These are phyloP conservation scores for Sclerotinia trifoliorum DNA, from an alignment of 2,329 filamentous ascomycete species.

Conservation along the genomic window DNA sequence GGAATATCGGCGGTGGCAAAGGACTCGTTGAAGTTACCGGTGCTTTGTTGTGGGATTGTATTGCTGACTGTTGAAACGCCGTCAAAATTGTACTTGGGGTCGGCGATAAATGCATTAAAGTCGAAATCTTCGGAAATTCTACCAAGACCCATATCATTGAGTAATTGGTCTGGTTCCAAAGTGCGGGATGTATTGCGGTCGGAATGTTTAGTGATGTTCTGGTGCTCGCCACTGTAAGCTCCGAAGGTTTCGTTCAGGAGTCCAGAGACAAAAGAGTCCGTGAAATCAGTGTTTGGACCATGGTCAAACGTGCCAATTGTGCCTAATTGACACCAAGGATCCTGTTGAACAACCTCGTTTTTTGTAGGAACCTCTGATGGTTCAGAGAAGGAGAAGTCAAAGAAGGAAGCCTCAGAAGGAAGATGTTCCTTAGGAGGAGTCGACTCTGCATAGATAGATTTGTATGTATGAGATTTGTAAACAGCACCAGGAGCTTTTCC, in stretches of 20 bases:
- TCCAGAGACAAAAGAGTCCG: background rate
- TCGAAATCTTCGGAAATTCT: background rate
- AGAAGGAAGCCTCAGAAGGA: background rate
- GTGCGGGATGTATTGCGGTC: background rate
- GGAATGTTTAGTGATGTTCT: background rate
- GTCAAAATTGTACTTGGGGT: too few species aligned
- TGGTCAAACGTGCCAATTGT: background rate
- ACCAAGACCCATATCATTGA: background rate
- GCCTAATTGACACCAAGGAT: background rate
- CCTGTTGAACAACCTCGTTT: background rate
- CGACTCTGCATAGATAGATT: constrained; percentile 7
- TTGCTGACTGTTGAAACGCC: background rate
- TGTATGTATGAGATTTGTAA: constrained; percentile 1
- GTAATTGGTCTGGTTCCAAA: background rate
- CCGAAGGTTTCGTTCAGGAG: background rate
- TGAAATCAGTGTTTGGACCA: background rate
- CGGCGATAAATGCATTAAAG: background rate
- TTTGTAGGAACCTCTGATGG: background rate
- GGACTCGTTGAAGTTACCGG: background rate
- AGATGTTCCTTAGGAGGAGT: background rate
- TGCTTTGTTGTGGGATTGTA: background rate
- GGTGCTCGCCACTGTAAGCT: background rate
- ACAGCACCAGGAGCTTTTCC: background rate
- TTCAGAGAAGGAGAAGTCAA: background rate
- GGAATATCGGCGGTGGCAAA: background rate